Conservation (phyloP, 2,329 filamentous ascomycete species). For the Colletotrichum plurivorum region DNA sequence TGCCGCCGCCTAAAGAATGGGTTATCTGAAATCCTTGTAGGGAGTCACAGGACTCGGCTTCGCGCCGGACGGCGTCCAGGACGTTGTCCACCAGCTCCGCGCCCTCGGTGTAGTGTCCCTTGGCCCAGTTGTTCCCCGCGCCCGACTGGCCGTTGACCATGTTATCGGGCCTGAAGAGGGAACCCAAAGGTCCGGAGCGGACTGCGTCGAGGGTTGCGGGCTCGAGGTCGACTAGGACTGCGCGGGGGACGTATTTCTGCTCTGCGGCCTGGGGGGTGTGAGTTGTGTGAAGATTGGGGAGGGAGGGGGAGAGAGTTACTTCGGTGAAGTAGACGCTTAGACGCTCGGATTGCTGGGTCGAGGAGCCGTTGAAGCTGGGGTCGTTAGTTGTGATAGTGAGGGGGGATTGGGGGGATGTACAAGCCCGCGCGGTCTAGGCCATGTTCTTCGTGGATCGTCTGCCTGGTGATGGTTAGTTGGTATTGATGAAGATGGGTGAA, state of each 20-base stretch:
- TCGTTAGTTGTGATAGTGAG: constrained; percentile 33
- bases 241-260: constrained; percentile 99
- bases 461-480: constrained; percentile 60
- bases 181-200: constrained; percentile 95
- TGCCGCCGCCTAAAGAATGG: constrained; percentile 99
- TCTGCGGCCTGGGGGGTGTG: constrained; percentile 77
- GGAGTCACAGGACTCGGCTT: constrained; percentile 99
- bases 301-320: constrained; percentile 55
- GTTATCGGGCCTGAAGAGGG: constrained; percentile 99
- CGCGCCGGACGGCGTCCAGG: constrained; percentile 96
- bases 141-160: constrained; percentile 99
- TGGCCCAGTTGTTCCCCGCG: constrained; percentile 99
- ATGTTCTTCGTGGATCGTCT: constrained; percentile 90
- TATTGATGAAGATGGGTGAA: neutral
- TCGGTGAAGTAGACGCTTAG: constrained; percentile 99
- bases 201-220: constrained; percentile 99
- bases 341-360: constrained; percentile 98
- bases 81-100: constrained; percentile 98
- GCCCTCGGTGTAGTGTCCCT: constrained; percentile 99
- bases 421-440: constrained; percentile 97
- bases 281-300: neutral
- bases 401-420: constrained; percentile 55
- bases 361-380: constrained; percentile 91
- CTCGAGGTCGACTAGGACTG: constrained; percentile 99
- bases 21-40: constrained; percentile 99